phyloP scores from a whole-genome alignment of 371 early-diverging fungal genomes.

The Nematocida homosporus region DNA sequence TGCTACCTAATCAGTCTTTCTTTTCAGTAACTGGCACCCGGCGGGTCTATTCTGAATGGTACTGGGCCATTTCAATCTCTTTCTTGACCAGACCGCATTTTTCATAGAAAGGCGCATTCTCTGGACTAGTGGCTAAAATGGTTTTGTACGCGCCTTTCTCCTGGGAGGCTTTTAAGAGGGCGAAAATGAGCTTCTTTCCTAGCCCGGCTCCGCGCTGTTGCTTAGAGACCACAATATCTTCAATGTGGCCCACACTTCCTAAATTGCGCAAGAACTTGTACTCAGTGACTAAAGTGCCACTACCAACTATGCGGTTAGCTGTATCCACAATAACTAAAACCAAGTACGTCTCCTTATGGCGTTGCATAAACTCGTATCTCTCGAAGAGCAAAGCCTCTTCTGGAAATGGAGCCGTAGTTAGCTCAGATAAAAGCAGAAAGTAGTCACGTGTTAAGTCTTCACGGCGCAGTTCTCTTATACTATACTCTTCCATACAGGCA shows the following conservation, averaged over 20 bases:
- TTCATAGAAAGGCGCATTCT: constrained; percentile 81
- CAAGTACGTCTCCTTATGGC: constrained; percentile 70
- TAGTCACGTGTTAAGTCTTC: constrained; percentile 63
- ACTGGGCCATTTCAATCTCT: constrained; percentile 68
- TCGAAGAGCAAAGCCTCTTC: constrained; percentile 72
- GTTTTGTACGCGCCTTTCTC: constrained; percentile 73
- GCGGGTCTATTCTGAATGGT: constrained; percentile 6
- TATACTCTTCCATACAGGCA: constrained; percentile 20
- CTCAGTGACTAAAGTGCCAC: constrained; percentile 87
- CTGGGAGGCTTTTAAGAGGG: constrained; percentile 70
- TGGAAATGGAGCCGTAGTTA: constrained; percentile 75
- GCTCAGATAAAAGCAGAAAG: constrained; percentile 71
- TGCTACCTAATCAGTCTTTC: too few species aligned
- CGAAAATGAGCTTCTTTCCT: constrained; percentile 59
- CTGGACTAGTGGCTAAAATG: constrained; percentile 76
- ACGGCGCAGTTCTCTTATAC: constrained; percentile 39
- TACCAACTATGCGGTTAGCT: constrained; percentile 72
- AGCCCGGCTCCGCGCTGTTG: constrained; percentile 84
- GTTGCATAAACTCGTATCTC: constrained; percentile 69
- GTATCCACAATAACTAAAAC: constrained; percentile 57
- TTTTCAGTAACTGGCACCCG: too few species aligned
- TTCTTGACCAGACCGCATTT: constrained; percentile 81
- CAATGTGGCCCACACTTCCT: constrained; percentile 72
- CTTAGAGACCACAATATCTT: constrained; percentile 84
- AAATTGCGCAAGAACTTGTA: constrained; percentile 83